phyloP scores from a whole-genome alignment of 1,139 yeast genomes.

The Meyerozyma guilliermondii region DNA sequence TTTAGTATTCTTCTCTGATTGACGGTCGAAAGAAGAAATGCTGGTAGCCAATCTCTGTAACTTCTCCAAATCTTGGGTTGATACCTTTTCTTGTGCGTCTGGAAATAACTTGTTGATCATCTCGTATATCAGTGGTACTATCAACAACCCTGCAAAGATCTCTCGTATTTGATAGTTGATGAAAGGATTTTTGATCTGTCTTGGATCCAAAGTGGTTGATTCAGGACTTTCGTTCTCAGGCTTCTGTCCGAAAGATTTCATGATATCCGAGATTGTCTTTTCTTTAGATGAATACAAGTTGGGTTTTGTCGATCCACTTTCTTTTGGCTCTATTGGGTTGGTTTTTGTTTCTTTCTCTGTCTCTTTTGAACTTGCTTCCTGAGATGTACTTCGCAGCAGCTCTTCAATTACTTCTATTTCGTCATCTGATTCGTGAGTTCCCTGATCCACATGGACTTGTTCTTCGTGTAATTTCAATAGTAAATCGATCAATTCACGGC shows the following conservation, averaged over 20 bases:
- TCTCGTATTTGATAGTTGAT: not conserved
- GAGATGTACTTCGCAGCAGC: not conserved
- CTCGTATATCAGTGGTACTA: not conserved
- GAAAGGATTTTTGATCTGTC: not conserved
- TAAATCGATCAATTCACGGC: conserved; percentile 25
- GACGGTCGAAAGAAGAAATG: not conserved
- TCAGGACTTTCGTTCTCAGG: not conserved
- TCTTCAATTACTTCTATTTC: conserved; percentile 20
- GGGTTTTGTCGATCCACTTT: not conserved
- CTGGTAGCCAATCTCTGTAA: not conserved
- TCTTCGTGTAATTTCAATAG: conserved; percentile 22
- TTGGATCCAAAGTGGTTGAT: not conserved
- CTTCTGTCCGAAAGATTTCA: not conserved
- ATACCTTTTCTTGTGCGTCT: conserved; percentile 1
- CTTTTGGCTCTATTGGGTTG: not conserved
- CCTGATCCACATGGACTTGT: conserved; percentile 7
- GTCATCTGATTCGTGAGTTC: conserved; percentile 10
- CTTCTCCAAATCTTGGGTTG: not conserved
- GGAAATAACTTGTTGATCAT: conserved; percentile 1
- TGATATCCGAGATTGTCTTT: not conserved
- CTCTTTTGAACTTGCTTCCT: too few relatives aligned
- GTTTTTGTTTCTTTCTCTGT: conserved; percentile 5
- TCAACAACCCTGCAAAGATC: not conserved
- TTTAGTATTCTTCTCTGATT: not conserved
- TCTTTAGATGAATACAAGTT: not conserved